phyloP scores from a whole-genome alignment of 2,329 filamentous ascomycete species.

The Leptodontidium sp. region DNA sequence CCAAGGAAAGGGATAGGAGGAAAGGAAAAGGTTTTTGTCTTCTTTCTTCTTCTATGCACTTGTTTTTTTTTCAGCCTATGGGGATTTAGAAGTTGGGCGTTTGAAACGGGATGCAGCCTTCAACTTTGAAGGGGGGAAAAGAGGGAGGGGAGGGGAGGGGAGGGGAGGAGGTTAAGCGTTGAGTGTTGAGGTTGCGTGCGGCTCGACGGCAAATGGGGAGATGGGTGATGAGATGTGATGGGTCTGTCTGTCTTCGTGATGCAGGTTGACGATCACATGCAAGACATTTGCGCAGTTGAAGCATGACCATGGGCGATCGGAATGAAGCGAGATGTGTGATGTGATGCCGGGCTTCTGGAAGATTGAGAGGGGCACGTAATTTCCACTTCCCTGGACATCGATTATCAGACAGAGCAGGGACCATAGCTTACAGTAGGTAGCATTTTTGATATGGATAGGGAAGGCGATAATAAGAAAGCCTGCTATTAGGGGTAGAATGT shows the following conservation, averaged over 20 bases:
- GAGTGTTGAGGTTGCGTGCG: slow-evolving; percentile 7
- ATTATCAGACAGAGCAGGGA: neutral
- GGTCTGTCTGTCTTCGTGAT: neutral
- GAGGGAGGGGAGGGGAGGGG: neutral
- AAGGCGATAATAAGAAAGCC: neutral
- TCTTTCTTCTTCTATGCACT: slow-evolving; percentile 6
- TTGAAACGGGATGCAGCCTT: slow-evolving; percentile 8
- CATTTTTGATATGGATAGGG: neutral
- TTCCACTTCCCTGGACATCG: slow-evolving; percentile 15
- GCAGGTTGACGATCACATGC: slow-evolving; percentile 36
- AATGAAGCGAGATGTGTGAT: slow-evolving; percentile 1
- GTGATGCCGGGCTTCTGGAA: slow-evolving; percentile 24
- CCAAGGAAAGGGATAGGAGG: neutral
- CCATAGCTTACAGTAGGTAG: neutral
- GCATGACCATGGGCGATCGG: neutral
- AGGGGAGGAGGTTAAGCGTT: neutral
- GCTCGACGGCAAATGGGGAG: slow-evolving; percentile 9
- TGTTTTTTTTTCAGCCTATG: neutral
- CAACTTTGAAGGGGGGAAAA: neutral
- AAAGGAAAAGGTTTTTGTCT: neutral
- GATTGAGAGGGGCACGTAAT: slow-evolving; percentile 18
- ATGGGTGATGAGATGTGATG: neutral
- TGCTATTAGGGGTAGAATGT: neutral
- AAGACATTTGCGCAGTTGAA: slow-evolving; percentile 26
- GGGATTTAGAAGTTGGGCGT: neutral